Percentiles rank a stretch among this genome's conserved stretches.
Conservation (phyloP, 2,329 filamentous ascomycete species). For the Aspergillus nomiae region DNA sequence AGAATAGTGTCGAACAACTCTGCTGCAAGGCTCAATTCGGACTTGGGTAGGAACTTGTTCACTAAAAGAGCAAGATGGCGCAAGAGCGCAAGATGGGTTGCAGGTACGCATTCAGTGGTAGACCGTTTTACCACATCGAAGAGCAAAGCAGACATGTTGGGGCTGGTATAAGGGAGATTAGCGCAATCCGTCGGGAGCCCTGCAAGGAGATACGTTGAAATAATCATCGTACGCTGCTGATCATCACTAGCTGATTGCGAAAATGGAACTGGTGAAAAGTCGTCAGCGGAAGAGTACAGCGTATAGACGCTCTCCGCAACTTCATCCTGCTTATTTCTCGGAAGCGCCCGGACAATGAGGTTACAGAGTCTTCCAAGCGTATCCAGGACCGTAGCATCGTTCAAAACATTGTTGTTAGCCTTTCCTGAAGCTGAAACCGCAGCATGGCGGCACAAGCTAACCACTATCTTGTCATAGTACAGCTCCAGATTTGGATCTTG, state of each 20-base stretch:
- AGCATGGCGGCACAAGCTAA: constrained; percentile 44
- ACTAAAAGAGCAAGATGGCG: constrained; percentile 45
- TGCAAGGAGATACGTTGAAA: constrained; percentile 61
- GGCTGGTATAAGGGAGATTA: constrained; percentile 32
- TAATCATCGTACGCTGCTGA: constrained; percentile 52
- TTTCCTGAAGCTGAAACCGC: constrained; percentile 38
- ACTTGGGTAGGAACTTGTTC: constrained; percentile 44
- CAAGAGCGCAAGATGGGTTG: constrained; percentile 43
- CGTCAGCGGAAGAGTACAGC: constrained; percentile 47
- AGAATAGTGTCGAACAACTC: constrained; percentile 37
- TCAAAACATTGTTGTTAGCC: constrained; percentile 43
- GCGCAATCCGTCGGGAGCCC: constrained; percentile 47
- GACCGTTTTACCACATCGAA: constrained; percentile 39
- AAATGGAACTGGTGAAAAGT: constrained; percentile 40
- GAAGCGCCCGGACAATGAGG: constrained; percentile 58
- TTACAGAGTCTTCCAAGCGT: constrained; percentile 63
- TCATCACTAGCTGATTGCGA: constrained; percentile 32
- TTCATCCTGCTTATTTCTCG: constrained; percentile 53
- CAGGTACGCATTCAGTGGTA: constrained; percentile 30
- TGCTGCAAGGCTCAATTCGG: constrained; percentile 33
- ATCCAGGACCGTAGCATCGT: constrained; percentile 57
- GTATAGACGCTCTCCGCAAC: constrained; percentile 58
- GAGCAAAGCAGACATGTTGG: constrained; percentile 38
- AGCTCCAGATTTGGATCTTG: constrained; percentile 45
- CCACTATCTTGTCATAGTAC: constrained; percentile 56